Base-by-base conservation (phyloP, 768 basidiomycete genomes). In the Leccinum variicolor region DNA sequence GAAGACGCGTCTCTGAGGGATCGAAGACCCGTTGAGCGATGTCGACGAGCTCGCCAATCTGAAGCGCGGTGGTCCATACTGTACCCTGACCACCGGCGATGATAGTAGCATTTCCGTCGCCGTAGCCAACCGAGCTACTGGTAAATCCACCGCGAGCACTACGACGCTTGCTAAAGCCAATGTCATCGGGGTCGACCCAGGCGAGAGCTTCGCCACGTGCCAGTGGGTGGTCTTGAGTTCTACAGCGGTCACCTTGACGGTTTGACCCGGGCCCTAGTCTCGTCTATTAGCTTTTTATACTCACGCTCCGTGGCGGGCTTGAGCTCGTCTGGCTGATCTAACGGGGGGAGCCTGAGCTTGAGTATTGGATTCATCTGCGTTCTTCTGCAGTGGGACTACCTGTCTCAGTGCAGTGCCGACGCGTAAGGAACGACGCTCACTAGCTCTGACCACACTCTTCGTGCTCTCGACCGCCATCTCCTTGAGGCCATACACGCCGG, bases 61-160 rank as follows among this genome's bases (percentile, higher is more conserved):
- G 97, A 25, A 99, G 82, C 5, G 93, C 91, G 0, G 96, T 98
- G 0, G 93, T 92, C 97, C 97, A 99, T 88, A 98, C 96, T 19
- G 95, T 98, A 29, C 97, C 97, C 67, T 93, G 90, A 2, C 94
- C 97, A 34, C 97, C 97, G 0, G 97, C 96, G 62, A n/a, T n/a
- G n/a, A 99, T 97, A n/a, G 96, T 98, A 11, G 93, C 95, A 46
- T 78, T 85, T 3, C 95, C 96, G 50, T 96, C 92, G 0, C 96
- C 92, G 62, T 94, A n/a, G n/a, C 23, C 7, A 84, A 68, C n/a
- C 64, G 59, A 1, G 73, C 66, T 26, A 66, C 64, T 39, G 77
- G 73, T 41, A 77, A 64, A 54, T 83, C 78, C 3, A 77, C 72
- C 19, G 81, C 77, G 53, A 77, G 74, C 1, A 75, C 74, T 21